phyloP scores from a whole-genome alignment of 768 basidiomycete species.

The Trametes punicea region DNA sequence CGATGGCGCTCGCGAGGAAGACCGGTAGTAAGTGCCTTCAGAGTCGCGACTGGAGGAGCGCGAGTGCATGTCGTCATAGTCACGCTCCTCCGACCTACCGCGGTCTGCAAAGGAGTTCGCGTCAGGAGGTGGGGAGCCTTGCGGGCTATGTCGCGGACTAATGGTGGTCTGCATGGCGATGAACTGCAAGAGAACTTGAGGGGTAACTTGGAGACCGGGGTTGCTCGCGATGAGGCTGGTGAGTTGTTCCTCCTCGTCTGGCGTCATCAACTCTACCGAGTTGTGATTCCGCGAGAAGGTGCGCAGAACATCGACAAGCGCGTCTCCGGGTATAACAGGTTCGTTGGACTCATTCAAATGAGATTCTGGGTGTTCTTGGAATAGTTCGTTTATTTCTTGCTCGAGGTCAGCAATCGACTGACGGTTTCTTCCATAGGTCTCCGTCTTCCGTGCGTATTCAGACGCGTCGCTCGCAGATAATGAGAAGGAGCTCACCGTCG shows the following conservation, averaged over 20 bases:
- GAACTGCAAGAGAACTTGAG: slow-evolving; percentile 57
- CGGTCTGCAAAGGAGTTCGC: slow-evolving; percentile 36
- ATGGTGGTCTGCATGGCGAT: slow-evolving; percentile 44
- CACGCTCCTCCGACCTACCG: slow-evolving; percentile 38
- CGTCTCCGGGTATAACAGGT: slow-evolving; percentile 64
- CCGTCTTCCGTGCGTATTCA: not conserved
- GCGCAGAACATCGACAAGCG: slow-evolving; percentile 67
- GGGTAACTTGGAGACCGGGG: slow-evolving; percentile 66
- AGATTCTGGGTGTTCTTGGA: slow-evolving; percentile 60
- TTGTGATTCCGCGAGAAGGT: slow-evolving; percentile 58
- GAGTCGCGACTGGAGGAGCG: slow-evolving; percentile 63
- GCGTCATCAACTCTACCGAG: slow-evolving; percentile 60
- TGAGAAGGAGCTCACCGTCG: slow-evolving; percentile 4
- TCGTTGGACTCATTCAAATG: slow-evolving; percentile 56
- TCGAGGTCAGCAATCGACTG: slow-evolving; percentile 73
- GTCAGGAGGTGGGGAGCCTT: slow-evolving; percentile 33
- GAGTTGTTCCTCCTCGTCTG: slow-evolving; percentile 60
- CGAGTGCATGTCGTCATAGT: slow-evolving; percentile 35
- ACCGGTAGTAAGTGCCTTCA: slow-evolving; percentile 38
- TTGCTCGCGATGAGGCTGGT: slow-evolving; percentile 53
- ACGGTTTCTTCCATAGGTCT: slow-evolving; percentile 53
- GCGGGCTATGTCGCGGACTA: slow-evolving; percentile 17
- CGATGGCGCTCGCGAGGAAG: slow-evolving; percentile 52
- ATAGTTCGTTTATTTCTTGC: slow-evolving; percentile 62
- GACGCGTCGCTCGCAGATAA: slow-evolving; percentile 5